These are phyloP conservation scores for Clonostachys byssicola DNA, from an alignment of 2,329 filamentous ascomycete genomes.

Conservation along the genomic window DNA sequence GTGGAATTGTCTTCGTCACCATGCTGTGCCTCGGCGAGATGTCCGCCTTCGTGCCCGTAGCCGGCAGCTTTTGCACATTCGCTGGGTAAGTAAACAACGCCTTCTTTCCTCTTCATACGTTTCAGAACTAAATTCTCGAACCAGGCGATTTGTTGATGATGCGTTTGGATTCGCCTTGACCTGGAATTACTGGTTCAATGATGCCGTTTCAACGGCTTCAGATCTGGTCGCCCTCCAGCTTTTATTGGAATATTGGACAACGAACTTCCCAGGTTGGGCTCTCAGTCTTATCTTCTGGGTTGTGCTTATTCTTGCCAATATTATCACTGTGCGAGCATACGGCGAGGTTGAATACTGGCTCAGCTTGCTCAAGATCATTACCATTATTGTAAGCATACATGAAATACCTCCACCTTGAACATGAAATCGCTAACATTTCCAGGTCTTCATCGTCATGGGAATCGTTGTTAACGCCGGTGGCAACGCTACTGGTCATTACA, in stretches of 20 bases:
- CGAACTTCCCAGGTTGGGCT: conserved; percentile 11
- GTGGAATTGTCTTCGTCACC: conserved; percentile 33
- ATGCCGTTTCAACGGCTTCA: conserved; percentile 39
- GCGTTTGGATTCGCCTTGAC: conserved; percentile 39
- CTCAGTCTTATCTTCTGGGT: conserved; percentile 1
- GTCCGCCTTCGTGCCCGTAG: conserved; percentile 27
- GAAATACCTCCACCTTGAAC: too few relatives aligned
- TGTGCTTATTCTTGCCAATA: too few relatives aligned
- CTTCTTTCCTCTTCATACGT: too few relatives aligned
- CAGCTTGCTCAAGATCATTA: conserved; percentile 56
- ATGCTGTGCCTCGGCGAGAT: conserved; percentile 35
- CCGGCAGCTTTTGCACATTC: too few relatives aligned
- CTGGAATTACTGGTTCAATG: conserved; percentile 46
- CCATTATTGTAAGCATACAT: too few relatives aligned
- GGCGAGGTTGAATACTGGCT: conserved; percentile 26
- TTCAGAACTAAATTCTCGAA: too few relatives aligned
- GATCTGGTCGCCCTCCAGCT: conserved; percentile 42
- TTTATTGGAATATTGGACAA: conserved; percentile 38
- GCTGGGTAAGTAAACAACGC: too few relatives aligned
- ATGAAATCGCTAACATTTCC: too few relatives aligned
- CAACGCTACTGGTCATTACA: too few relatives aligned
- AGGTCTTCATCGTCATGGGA: too few relatives aligned
- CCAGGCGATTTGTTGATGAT: conserved; percentile 39
- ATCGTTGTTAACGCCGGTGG: too few relatives aligned
- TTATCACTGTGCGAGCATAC: too few relatives aligned